Base-by-base conservation (phyloP, 1,284 basidiomycete species). In the Ustilago crameri region DNA sequence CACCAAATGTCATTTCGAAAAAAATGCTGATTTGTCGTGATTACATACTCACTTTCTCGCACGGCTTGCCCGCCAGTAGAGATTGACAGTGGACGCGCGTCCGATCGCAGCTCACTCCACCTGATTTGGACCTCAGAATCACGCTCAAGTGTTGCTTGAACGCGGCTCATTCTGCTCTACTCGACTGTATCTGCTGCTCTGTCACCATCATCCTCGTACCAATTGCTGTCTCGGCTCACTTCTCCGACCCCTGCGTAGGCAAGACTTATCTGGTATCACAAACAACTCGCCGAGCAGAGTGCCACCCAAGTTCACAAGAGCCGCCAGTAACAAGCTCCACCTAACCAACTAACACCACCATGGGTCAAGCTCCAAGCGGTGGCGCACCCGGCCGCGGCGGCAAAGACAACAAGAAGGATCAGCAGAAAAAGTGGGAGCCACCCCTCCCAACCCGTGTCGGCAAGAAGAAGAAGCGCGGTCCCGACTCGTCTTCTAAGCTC, bases 391-490 rank as follows among this genome's bases (percentile, higher is more conserved):
- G 78, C n/a, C 69, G 76, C 40, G 75, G 75, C 26, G 65, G 70
- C 43, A 75, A 75, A 54, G 72, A 75, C 64, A 67, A 69, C 64
- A 74, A 79, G 52, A 92, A 93, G 88, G 79, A 82, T 50, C 78
- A 82, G 63, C 79, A 82, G 79, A 93, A 95, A 89, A 97, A 98
- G 86, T 99, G 95, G 95, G 96, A 98, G 84, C 95, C 96, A 12
- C 96, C 96, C 70, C 89, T 98, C 51, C 95, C 96, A 12, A 98
- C 96, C 35, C 91, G 94, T 59, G 93, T 98, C 34, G 96, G 96
- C 56, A 96, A 95, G 89, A 93, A 92, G 88, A 91, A 89, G 86
- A 89, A 90, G 69, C 91, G 91, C 47, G 96, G 96, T 23, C 95
- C 96, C 20, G 91, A 93, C 65, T 88, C 95, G 1, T 89, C 94